Percentiles rank a stretch among this genome's conserved stretches.
phyloP scores from a whole-genome alignment of 345 rosid genomes.

The Acer saccharum region DNA sequence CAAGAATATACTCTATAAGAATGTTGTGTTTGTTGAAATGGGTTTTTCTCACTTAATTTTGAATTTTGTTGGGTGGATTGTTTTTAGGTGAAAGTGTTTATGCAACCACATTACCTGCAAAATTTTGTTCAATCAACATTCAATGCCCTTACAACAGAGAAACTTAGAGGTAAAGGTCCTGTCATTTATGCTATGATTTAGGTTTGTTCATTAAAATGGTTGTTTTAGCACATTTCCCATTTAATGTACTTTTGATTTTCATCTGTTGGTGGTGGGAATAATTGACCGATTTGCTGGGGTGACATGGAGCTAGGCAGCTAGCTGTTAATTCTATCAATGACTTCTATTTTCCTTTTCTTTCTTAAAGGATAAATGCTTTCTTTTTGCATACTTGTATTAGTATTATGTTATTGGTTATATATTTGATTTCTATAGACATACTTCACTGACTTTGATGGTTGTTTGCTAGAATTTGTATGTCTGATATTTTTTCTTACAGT shows the following conservation, averaged over 20 bases:
- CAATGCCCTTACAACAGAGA: constrained; percentile 72
- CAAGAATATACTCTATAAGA: not conserved
- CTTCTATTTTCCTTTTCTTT: not conserved
- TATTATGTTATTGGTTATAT: not conserved
- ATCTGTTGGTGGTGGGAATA: too few relatives aligned
- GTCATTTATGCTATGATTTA: not conserved
- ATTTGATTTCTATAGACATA: not conserved
- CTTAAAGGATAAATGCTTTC: not conserved
- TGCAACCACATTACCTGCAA: constrained; percentile 77
- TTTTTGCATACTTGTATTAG: not conserved
- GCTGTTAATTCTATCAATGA: too few relatives aligned
- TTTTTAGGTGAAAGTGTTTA: constrained; percentile 89
- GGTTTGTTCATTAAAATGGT: not conserved
- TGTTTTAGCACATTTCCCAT: not conserved
- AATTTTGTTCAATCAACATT: constrained; percentile 93
- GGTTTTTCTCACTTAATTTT: not conserved
- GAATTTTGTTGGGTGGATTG: constrained; percentile 1
- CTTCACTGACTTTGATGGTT: not conserved
- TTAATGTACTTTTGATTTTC: too few relatives aligned
- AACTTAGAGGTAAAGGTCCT: constrained; percentile 69
- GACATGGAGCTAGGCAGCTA: too few relatives aligned
- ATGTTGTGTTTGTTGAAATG: constrained; percentile 4
- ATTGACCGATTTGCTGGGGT: too few relatives aligned
- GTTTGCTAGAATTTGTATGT: not conserved
- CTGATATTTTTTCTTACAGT: not conserved